phyloP scores from a whole-genome alignment of 176 grass and related monocot genomes.

The Ampelocalamus luodianensis region DNA sequence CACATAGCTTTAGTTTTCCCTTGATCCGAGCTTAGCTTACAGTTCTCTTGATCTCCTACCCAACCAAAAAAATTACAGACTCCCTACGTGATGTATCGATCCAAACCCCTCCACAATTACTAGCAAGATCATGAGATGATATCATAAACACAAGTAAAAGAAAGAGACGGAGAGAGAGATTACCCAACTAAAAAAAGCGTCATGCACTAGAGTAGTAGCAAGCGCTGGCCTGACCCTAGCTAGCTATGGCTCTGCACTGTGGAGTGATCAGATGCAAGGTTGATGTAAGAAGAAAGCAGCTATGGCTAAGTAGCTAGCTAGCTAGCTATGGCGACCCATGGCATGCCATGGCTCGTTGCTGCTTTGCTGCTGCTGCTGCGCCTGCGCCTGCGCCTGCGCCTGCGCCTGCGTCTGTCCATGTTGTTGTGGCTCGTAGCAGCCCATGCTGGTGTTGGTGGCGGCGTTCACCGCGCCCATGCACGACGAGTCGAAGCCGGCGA shows the following conservation, averaged over 20 bases:
- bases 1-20: slow-evolving; percentile 30
- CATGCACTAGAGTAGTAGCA: slow-evolving; percentile 14
- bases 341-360: slow-evolving; percentile 57
- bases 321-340: slow-evolving; percentile 51
- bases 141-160: not conserved
- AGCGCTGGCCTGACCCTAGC: slow-evolving; percentile 40
- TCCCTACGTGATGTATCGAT: not conserved
- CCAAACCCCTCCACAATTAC: not conserved
- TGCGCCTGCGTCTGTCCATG: slow-evolving; percentile 2
- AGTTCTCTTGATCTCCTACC: slow-evolving; percentile 45
- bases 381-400: not conserved
- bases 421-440: slow-evolving; percentile 46
- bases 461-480: slow-evolving; percentile 54
- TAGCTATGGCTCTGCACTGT: slow-evolving; percentile 29
- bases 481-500: slow-evolving; percentile 68
- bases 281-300: slow-evolving; percentile 18
- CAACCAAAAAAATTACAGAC: slow-evolving; percentile 38
- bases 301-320: not conserved
- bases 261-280: slow-evolving; percentile 17
- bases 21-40: slow-evolving; percentile 55
- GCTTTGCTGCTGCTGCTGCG: slow-evolving; percentile 41
- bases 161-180: slow-evolving; percentile 6
- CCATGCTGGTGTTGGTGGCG: slow-evolving; percentile 29
- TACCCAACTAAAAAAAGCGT: slow-evolving; percentile 43
- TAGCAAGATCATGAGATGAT: slow-evolving; percentile 35